Conservation (phyloP, 371 early-diverging fungal genomes). For the Mucor mucedo region DNA sequence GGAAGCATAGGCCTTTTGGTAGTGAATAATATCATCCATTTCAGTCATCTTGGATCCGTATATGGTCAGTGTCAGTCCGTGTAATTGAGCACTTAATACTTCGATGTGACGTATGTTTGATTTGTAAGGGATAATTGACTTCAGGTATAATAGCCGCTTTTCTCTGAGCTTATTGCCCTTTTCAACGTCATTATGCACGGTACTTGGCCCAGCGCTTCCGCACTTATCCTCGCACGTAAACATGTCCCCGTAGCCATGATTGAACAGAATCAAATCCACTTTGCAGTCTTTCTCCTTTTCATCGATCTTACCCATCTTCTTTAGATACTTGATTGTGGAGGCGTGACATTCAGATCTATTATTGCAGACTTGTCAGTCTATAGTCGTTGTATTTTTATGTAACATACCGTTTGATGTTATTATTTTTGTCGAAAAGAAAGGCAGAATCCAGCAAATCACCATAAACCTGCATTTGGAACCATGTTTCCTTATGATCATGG, state of each 20-base stretch:
- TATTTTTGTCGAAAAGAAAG: conserved; percentile 22
- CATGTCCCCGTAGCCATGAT: conserved; percentile 20
- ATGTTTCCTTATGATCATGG: conserved; percentile 20
- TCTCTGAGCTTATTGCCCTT: conserved; percentile 23
- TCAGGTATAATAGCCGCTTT: conserved; percentile 17
- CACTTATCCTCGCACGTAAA: conserved; percentile 24
- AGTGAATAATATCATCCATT: conserved; percentile 18
- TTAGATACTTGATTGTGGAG: conserved; percentile 22
- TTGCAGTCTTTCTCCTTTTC: conserved; percentile 15
- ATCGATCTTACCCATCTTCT: conserved; percentile 22
- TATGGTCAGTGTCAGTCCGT: conserved; percentile 20
- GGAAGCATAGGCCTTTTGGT: conserved; percentile 20
- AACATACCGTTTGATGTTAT: conserved; percentile 23
- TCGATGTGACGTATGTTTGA: conserved; percentile 22
- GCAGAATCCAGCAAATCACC: conserved; percentile 19
- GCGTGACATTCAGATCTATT: conserved; percentile 25
- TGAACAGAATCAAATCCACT: conserved; percentile 22
- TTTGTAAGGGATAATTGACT: conserved; percentile 22
- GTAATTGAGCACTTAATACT: conserved; percentile 18
- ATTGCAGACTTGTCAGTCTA: conserved; percentile 25
- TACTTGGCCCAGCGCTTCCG: conserved; percentile 7
- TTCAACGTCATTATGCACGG: conserved; percentile 8
- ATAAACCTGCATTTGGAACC: conserved; percentile 16
- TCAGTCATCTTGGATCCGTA: conserved; percentile 23
- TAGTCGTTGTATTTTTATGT: conserved; percentile 27